Evolutionary conservation across 2,329 filamentous ascomycete species (phyloP).

Genomic region (Sphaceloma murrayae): DNA sequence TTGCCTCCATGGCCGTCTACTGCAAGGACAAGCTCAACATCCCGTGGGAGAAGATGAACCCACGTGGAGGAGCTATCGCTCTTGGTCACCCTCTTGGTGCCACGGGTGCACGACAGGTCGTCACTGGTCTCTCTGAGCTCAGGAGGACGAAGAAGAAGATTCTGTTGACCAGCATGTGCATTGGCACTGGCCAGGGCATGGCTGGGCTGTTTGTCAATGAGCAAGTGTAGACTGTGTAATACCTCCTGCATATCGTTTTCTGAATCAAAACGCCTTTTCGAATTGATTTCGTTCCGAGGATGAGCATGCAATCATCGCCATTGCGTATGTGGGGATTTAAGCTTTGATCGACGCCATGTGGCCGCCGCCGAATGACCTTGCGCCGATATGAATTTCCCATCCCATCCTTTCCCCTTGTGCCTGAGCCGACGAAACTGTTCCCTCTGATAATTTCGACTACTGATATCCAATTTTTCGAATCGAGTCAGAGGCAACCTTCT

Average conservation of each 20-base stretch:
- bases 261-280: too few relatives aligned
- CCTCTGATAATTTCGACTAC: too few relatives aligned
- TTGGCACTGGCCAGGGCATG: conserved; percentile 59
- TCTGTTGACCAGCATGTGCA: conserved; percentile 83
- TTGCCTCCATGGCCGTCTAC: conserved; percentile 96
- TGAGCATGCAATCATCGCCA: conserved; percentile 5
- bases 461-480: too few relatives aligned
- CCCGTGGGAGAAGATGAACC: conserved; percentile 69
- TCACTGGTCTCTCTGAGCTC: conserved; percentile 79
- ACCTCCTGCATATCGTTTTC: conserved; percentile 9
- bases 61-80: conserved; percentile 71
- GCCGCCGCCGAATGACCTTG: conserved; percentile 5
- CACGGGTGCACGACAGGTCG: conserved; percentile 72
- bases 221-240: conserved; percentile 33
- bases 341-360: background rate
- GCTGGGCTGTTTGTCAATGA: conserved; percentile 58
- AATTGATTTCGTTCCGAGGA: too few relatives aligned
- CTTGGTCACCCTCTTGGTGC: conserved; percentile 73
- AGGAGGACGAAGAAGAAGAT: conserved; percentile 82
- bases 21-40: conserved; percentile 56
- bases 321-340: conserved; percentile 5
- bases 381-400: conserved; percentile 7
- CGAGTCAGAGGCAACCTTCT: too few relatives aligned
- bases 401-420: background rate
- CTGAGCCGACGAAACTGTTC: too few relatives aligned